Conservation (phyloP, 768 basidiomycete species). For the Lactarius hengduanensis region DNA sequence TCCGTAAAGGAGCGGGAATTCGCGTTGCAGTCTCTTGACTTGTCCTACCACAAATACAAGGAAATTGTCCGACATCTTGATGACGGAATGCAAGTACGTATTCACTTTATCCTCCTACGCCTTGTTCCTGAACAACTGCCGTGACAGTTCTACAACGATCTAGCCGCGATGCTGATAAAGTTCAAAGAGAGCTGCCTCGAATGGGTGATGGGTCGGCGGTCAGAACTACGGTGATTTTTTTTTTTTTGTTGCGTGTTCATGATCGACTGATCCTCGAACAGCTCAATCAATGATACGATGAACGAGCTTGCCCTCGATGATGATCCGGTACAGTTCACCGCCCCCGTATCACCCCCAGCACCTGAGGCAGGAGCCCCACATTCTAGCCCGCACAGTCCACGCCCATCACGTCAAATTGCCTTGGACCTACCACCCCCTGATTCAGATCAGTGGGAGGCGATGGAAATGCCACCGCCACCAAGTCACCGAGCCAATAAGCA, state of each 20-base stretch:
- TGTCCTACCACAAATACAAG: slow-evolving; percentile 83
- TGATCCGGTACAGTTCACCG: slow-evolving; percentile 4
- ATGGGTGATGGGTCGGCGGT: slow-evolving; percentile 70
- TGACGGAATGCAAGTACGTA: slow-evolving; percentile 77
- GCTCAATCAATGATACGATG: slow-evolving; percentile 44
- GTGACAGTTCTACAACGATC: slow-evolving; percentile 86
- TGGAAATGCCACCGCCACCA: slow-evolving; percentile 32
- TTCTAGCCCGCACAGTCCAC: neutral
- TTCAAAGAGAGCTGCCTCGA: slow-evolving; percentile 74
- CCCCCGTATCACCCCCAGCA: slow-evolving; percentile 12
- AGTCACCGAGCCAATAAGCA: slow-evolving; percentile 11
- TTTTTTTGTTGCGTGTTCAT: neutral
- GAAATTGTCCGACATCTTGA: slow-evolving; percentile 84
- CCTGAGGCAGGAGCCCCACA: slow-evolving; percentile 12
- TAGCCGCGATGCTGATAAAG: slow-evolving; percentile 65
- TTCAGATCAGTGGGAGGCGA: slow-evolving; percentile 39
- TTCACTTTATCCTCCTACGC: neutral
- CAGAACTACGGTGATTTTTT: slow-evolving; percentile 63
- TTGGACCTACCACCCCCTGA: slow-evolving; percentile 40
- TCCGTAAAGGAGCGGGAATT: slow-evolving; percentile 76
- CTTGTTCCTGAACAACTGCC: slow-evolving; percentile 1
- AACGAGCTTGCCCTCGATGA: slow-evolving; percentile 39
- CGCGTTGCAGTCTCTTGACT: slow-evolving; percentile 77
- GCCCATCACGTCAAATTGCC: slow-evolving; percentile 22
- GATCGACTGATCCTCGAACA: slow-evolving; percentile 27